Base-by-base conservation (phyloP, 768 basidiomycete species). In the Suillus clintonianus region DNA sequence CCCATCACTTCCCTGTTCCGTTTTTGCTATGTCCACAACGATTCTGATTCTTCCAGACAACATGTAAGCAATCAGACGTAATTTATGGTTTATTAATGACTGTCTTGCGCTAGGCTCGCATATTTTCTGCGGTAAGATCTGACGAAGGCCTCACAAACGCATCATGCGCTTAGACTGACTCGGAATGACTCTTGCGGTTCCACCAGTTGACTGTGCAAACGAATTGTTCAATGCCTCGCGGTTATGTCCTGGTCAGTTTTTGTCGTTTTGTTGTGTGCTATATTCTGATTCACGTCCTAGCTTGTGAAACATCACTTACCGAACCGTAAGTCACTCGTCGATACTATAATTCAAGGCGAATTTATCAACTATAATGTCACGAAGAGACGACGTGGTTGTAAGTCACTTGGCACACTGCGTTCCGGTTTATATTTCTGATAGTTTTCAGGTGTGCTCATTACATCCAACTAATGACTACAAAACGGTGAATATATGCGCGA, bases 401-500 rank as follows among this genome's bases (percentile, higher is more conserved):
- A 77, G 77, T 22, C 37, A 17, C 14, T 41, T 34, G 42, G 32
- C 24, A 39, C 57, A 10, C 45, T 15, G 50, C 22, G 43, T 27
- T 34, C 22, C 58, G 22, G 43, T 43, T 24, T 32, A 37, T 8
- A 63, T 24, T 36, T 60, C 69, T 51, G 65, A 62, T 17, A 34
- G 17, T 55, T 39, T 10, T 19, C 66, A 93, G 90, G 87, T 93
- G 32, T 92, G 89, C 77, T 92, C 91, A 3, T 77, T 95, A 19
- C 89, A 91, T 69, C 93, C 93, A 0, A 88, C 92, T 5, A 95
- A 95, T 71, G 93, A 95, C 75, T 95, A 94, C 77, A 95, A 94
- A 79, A 95, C 93, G 56, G 93, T 90, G 76, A 81, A 81, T 82
- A 78, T 75, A 78, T 72, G 62, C 65, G 36, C 41, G 30, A 14